Evolutionary conservation across 257 asterid species (phyloP).

Genomic region (Gentiana macrophylla): DNA sequence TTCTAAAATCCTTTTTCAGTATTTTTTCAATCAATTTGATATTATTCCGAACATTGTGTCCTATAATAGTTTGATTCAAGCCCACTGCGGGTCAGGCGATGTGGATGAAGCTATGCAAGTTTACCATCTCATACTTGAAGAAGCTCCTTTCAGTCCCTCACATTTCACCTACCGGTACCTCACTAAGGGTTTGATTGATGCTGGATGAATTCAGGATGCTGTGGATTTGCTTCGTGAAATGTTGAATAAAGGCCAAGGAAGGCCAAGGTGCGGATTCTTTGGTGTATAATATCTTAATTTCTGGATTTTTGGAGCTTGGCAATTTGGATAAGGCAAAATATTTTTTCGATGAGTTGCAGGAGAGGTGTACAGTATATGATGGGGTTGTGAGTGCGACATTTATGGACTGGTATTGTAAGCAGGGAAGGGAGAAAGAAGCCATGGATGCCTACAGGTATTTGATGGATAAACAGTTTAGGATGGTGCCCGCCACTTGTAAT

Average conservation of each 20-base stretch:
- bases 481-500: too few relatives aligned
- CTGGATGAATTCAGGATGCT: conserved; percentile 49
- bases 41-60: conserved; percentile 67
- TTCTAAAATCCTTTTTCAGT: conserved; percentile 67
- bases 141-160: conserved; percentile 12
- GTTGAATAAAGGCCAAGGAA: conserved; percentile 47
- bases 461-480: too few relatives aligned
- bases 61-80: conserved; percentile 47
- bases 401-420: conserved; percentile 83
- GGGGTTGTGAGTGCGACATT: too few relatives aligned
- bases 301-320: conserved; percentile 56
- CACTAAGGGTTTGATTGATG: conserved; percentile 15
- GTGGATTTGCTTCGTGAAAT: conserved; percentile 58
- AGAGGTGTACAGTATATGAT: too few relatives aligned
- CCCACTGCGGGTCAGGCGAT: conserved; percentile 51
- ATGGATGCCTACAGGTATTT: conserved; percentile 26
- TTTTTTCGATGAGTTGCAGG: conserved; percentile 38
- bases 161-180: too few relatives aligned
- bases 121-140: conserved; percentile 40
- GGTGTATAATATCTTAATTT: conserved; percentile 70
- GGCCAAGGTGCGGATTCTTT: conserved; percentile 76
- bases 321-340: conserved; percentile 68
- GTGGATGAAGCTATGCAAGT: conserved; percentile 17
- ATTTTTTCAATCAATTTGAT: conserved; percentile 61
- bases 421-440: conserved; percentile 69